A percentile compares a stretch with the other conserved stretches of the same genome.
These are phyloP conservation scores for Halteria grandinella DNA, from an alignment of 73 alveolate species.

Conservation along the genomic window DNA sequence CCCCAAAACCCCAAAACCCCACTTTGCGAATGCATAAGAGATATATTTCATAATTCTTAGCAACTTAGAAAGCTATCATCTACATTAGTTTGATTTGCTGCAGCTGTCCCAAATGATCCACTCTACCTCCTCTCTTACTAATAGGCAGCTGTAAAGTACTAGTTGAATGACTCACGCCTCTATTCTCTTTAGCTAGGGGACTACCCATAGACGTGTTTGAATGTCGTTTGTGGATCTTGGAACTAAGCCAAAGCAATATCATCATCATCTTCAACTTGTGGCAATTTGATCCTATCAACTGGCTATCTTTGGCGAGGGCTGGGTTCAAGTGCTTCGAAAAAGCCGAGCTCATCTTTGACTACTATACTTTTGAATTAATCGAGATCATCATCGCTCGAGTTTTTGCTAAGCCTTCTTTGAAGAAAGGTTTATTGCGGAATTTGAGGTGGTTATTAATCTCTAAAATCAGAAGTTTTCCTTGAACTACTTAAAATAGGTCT, in stretches of 20 bases:
- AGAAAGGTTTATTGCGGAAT: background rate
- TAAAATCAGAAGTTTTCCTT: background rate
- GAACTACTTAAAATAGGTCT: background rate
- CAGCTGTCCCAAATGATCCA: background rate
- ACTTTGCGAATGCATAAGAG: too few species aligned
- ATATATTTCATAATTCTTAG: conserved; percentile 1
- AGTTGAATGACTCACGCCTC: background rate
- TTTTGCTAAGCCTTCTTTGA: background rate
- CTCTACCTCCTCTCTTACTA: background rate
- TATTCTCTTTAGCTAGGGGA: too few species aligned
- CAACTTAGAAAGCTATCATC: conserved; percentile 8
- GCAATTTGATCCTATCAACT: background rate
- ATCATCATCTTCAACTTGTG: background rate
- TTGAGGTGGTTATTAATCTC: background rate
- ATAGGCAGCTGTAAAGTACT: background rate
- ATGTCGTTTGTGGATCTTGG: background rate
- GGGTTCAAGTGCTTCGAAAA: background rate
- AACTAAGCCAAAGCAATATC: background rate
- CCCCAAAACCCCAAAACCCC: too few species aligned
- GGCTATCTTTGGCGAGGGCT: background rate
- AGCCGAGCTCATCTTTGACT: background rate
- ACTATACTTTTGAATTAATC: conserved; percentile 8
- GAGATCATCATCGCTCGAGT: background rate
- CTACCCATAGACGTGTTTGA: too few species aligned
- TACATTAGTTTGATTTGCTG: background rate